Percentiles rank a stretch among this genome's conserved stretches.
Evolutionary conservation across 78 protist genomes (phyloP).

Genomic region (Cavenderia fasciculata): DNA sequence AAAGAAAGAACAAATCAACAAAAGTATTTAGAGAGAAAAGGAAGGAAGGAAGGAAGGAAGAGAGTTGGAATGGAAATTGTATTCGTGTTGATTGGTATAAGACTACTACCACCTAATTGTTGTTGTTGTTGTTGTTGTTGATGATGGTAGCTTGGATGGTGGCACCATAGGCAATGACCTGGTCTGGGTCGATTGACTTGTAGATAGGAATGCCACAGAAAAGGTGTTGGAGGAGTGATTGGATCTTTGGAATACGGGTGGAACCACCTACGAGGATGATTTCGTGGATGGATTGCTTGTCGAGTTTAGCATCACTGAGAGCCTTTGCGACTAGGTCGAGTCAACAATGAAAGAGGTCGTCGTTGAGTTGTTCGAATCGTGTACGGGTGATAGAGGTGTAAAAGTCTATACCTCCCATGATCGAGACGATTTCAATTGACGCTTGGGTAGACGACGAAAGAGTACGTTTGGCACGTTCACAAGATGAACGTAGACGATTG

Average conservation of each 20-base stretch:
- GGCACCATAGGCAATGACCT: conserved; percentile 99
- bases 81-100: too few species aligned
- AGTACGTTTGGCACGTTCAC: conserved; percentile 85
- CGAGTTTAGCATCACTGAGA: conserved; percentile 91
- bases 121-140: neutral
- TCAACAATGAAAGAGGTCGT: conserved; percentile 94
- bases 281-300: conserved; percentile 94
- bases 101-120: too few species aligned
- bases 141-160: conserved; percentile 89
- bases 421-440: conserved; percentile 71
- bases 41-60: too few species aligned
- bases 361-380: conserved; percentile 97
- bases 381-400: conserved; percentile 96
- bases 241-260: conserved; percentile 98
- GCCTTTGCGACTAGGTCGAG: conserved; percentile 91
- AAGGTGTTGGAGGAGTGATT: conserved; percentile 90
- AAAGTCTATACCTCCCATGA: conserved; percentile 88
- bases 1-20: too few species aligned
- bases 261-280: conserved; percentile 99
- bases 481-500: conserved; percentile 82
- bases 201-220: conserved; percentile 93
- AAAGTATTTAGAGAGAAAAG: too few species aligned
- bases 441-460: conserved; percentile 48
- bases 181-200: conserved; percentile 96
- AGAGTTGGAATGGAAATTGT: too few species aligned